Conservation (phyloP, 2,329 filamentous ascomycete species). For the Alternaria sp. region DNA sequence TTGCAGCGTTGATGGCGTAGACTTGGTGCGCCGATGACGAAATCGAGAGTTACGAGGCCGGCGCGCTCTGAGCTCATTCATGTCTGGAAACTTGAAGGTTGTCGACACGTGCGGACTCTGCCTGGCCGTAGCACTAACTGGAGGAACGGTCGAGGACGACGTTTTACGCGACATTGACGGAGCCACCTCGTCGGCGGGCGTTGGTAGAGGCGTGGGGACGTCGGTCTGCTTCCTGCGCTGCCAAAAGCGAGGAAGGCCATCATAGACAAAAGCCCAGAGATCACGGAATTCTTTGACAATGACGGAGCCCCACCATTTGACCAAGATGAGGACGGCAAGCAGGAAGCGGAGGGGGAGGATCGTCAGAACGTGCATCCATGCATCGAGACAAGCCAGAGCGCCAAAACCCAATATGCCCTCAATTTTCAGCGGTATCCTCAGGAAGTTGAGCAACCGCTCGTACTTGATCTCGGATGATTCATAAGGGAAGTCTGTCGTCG, state of each 20-base stretch:
- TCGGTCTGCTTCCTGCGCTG: constrained; percentile 60
- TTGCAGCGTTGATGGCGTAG: constrained; percentile 82
- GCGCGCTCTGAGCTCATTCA: constrained; percentile 39
- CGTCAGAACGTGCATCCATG: constrained; percentile 96
- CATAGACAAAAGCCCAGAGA: constrained; percentile 78
- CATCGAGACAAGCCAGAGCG: constrained; percentile 87
- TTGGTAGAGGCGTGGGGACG: constrained; percentile 34
- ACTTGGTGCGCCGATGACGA: constrained; percentile 78
- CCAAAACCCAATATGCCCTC: constrained; percentile 90
- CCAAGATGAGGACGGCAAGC: constrained; percentile 78
- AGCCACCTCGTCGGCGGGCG: constrained; percentile 40
- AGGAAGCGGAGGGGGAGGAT: constrained; percentile 90
- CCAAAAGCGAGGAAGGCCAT: constrained; percentile 83
- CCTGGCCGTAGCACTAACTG: constrained; percentile 28
- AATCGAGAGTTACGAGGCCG: constrained; percentile 44
- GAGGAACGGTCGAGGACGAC: constrained; percentile 30
- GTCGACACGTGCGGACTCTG: constrained; percentile 33
- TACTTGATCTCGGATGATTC: constrained; percentile 93
- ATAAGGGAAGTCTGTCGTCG: constrained; percentile 72
- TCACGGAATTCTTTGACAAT: constrained; percentile 75
- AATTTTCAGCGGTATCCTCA: constrained; percentile 80
- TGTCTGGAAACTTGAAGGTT: constrained; percentile 39
- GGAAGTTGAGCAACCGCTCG: constrained; percentile 87
- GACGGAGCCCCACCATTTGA: constrained; percentile 79
- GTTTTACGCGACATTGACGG: constrained; percentile 36